Conservation (phyloP, 208 protist species). For the Acanthamoeba lenticulata region DNA sequence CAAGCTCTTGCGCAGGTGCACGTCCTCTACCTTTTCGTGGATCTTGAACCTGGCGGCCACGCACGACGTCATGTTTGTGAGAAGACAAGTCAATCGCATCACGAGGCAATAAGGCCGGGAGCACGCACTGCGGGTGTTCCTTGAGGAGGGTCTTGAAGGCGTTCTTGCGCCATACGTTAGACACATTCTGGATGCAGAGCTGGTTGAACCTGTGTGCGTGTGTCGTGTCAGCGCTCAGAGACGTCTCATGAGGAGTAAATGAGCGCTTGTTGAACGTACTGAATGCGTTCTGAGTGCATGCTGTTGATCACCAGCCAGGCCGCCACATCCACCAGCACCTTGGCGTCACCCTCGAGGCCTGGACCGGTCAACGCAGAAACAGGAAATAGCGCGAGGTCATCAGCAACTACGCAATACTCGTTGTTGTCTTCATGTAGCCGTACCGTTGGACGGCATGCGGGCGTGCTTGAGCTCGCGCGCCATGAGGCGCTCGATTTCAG, state of each 20-base stretch:
- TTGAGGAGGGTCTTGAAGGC: slow-evolving; percentile 86
- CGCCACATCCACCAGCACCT: slow-evolving; percentile 89
- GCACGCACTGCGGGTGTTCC: slow-evolving; percentile 73
- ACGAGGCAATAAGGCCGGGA: neutral
- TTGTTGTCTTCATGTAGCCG: neutral
- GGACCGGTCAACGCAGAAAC: neutral
- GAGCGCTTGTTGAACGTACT: no score
- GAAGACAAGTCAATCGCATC: neutral
- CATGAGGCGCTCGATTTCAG: slow-evolving; percentile 91
- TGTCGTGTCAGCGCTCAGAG: slow-evolving; percentile 55
- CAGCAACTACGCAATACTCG: neutral
- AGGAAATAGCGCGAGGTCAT: neutral
- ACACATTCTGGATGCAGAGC: slow-evolving; percentile 91
- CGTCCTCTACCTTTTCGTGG: slow-evolving; percentile 38
- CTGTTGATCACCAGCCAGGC: slow-evolving; percentile 93
- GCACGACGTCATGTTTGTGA: no score
- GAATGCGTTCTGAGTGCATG: slow-evolving; percentile 87
- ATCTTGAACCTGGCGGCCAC: neutral
- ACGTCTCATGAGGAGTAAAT: neutral
- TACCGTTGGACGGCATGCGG: slow-evolving; percentile 12
- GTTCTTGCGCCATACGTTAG: slow-evolving; percentile 93
- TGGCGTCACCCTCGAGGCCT: neutral
- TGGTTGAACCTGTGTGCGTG: slow-evolving; percentile 88
- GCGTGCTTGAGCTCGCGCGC: slow-evolving; percentile 81
- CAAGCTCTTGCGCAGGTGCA: slow-evolving; percentile 42